These are phyloP conservation scores for Cercis canadensis DNA, from an alignment of 306 rosid species.

Conservation along the genomic window DNA sequence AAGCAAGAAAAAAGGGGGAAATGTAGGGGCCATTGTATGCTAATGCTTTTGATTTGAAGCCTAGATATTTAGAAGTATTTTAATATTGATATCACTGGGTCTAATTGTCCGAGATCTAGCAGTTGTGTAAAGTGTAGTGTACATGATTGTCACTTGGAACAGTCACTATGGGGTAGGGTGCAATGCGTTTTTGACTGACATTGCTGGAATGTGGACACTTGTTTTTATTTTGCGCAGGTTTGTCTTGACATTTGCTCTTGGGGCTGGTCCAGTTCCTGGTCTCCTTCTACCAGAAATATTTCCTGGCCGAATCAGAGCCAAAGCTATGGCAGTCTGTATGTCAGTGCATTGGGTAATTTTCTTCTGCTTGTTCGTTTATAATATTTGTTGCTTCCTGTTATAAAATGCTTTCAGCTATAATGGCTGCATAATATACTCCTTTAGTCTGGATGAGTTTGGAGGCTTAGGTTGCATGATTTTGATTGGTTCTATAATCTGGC, in stretches of 20 bases:
- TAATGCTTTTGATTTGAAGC: constrained; percentile 20
- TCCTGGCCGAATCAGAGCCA: constrained; percentile 88
- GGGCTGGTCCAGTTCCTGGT: constrained; percentile 99
- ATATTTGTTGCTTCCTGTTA: constrained; percentile 16
- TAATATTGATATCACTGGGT: neutral
- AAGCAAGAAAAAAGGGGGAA: neutral
- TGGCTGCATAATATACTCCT: neutral
- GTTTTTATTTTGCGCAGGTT: constrained; percentile 63
- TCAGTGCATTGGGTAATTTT: constrained; percentile 94
- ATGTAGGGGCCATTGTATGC: neutral
- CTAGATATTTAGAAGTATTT: neutral
- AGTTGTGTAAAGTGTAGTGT: constrained; percentile 16
- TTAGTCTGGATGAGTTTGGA: neutral
- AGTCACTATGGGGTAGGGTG: neutral
- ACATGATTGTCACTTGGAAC: constrained; percentile 12
- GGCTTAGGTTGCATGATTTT: neutral
- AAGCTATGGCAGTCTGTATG: constrained; percentile 96
- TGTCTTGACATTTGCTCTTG: constrained; percentile 88
- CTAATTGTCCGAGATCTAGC: neutral
- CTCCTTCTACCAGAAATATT: constrained; percentile 94
- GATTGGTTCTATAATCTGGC: constrained; percentile 27
- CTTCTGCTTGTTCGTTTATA: constrained; percentile 26
- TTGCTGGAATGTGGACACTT: constrained; percentile 27
- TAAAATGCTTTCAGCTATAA: neutral
- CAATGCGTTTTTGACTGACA: constrained; percentile 23